phyloP scores from a whole-genome alignment of 148 eudicot genomes.

The Rhododendron williamsianum region DNA sequence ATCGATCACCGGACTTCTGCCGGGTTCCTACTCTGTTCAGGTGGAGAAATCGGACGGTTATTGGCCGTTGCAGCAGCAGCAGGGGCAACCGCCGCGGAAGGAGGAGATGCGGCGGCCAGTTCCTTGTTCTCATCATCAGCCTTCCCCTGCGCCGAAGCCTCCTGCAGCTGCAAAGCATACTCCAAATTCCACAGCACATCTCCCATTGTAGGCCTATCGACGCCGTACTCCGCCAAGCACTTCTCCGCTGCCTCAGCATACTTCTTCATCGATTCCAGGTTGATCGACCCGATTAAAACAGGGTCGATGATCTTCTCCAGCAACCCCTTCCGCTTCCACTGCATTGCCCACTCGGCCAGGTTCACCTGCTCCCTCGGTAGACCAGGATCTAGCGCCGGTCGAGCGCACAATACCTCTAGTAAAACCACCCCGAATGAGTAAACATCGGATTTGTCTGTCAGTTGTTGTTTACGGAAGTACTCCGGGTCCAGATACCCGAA shows the following conservation, averaged over 20 bases:
- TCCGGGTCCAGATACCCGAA: conserved; percentile 94
- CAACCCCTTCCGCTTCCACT: conserved; percentile 51
- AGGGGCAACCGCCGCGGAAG: conserved; percentile 8
- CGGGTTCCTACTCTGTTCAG: conserved; percentile 13
- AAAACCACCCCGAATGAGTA: conserved; percentile 91
- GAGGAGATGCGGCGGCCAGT: not conserved
- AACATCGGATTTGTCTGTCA: conserved; percentile 87
- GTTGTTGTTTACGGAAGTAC: conserved; percentile 85
- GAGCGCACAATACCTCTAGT: conserved; percentile 76
- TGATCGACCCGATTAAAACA: conserved; percentile 32
- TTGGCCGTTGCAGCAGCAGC: conserved; percentile 5
- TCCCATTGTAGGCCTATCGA: conserved; percentile 91
- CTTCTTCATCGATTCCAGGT: conserved; percentile 57
- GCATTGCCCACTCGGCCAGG: conserved; percentile 91
- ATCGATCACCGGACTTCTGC: conserved; percentile 22
- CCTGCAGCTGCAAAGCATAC: conserved; percentile 75
- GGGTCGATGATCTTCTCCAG: conserved; percentile 71
- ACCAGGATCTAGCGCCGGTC: conserved; percentile 71
- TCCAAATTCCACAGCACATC: conserved; percentile 92
- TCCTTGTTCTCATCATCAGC: conserved; percentile 23
- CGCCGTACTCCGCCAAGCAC: conserved; percentile 78
- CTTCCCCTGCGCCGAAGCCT: conserved; percentile 39
- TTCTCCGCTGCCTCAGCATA: conserved; percentile 87
- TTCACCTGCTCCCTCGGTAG: conserved; percentile 85
- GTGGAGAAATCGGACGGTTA: conserved; percentile 4